Evolutionary conservation across 2,329 filamentous ascomycete species (phyloP), one percentile per base, ranked within the genome.

Genomic region (Stromatinia cepivora): DNA sequence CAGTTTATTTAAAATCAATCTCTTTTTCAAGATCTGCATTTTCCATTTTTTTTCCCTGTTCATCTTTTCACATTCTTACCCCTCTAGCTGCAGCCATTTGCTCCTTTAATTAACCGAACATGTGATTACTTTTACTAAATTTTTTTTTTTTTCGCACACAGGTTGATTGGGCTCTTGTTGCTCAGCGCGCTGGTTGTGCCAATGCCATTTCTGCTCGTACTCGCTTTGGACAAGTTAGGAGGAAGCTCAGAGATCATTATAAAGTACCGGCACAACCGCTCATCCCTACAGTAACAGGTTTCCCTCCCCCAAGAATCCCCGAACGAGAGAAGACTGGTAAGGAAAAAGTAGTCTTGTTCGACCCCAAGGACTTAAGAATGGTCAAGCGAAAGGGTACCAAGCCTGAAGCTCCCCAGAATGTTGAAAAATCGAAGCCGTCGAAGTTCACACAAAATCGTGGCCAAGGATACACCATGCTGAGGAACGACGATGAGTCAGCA

Each of bases 211-310:
- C 81, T 4, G 84, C 84, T 52, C 69, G 83, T 79, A 80, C 81
- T 52, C 82, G 84, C 58, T 86, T 82, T 69, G 80, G 82, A 4
- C 83, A 86, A 70, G 81, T 86, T 70, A 85, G 82, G 76, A 78
- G 79, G 58, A 84, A 84, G 76, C 77, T 83, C 0, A 80, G 81
- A 4, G 65, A 46, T 31, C 5, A 63, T 63, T 63, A 59, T 34
- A 15, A 28, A n/a, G 3, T 42, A 45, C n/a, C 25, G 10, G 25
- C 58, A n/a, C 58, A 45, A 11, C 20, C 54, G 54, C 20, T 63
- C 17, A 11, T 61, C 39, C 57, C 57, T 31, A 31, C 28, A 4
- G 17, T 46, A 10, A 5, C 6, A n/a, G 54, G 57, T 17, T 28
- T 45, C 36, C 57, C 8, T 28, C 39, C n/a, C n/a, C 57, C 15